Evolutionary conservation across 192 early-diverging fungal genomes (phyloP), one percentile per base, ranked within the genome.

Genomic region (Linnemannia zychae): DNA sequence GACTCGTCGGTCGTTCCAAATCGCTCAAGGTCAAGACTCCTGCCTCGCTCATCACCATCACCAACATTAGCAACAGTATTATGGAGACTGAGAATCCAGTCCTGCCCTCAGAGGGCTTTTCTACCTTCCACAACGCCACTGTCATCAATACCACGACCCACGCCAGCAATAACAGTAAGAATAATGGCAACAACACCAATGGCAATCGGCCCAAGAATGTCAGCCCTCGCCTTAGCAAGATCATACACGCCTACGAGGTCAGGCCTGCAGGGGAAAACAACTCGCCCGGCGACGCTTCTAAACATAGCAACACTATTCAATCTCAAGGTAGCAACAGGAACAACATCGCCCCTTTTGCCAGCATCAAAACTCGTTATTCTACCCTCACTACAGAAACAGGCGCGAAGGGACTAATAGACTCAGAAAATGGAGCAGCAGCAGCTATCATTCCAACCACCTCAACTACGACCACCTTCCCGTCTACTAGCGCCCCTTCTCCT

Each of bases 1-100:
- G 77, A 63, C 74, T 85, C 13, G 77, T 85, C 11, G 78, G 71
- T 46, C 77, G 83, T 11, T 85, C 83, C 40, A 85, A 85, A 70
- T 85, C 83, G 9, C 71, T 84, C 72, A 84, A 67, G 36, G 71
- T 79, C 31, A 85, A 85, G 31, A 76, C 72, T 6, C 40, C 53
- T 4, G 68, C 77, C 22, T 57, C 76, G 36, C 38, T 67, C 47
- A n/a, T 53, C 34, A 63, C 40, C 9, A 44, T 44, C n/a, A n/a
- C n/a, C n/a, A n/a, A 44, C 40, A 31, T n/a, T n/a, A n/a, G n/a
- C 28, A 31, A 31, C 57, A 33, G 7, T 38, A 17, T 33, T 37
- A 38, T 63, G 57, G 70, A 67, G 57, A 72, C 47, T 31, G 78
- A 79, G 18, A 47, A 71, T 60, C 18, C 60, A 7, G 2, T 63